Conservation (phyloP, 768 basidiomycete species). For the Boletus sp. region DNA sequence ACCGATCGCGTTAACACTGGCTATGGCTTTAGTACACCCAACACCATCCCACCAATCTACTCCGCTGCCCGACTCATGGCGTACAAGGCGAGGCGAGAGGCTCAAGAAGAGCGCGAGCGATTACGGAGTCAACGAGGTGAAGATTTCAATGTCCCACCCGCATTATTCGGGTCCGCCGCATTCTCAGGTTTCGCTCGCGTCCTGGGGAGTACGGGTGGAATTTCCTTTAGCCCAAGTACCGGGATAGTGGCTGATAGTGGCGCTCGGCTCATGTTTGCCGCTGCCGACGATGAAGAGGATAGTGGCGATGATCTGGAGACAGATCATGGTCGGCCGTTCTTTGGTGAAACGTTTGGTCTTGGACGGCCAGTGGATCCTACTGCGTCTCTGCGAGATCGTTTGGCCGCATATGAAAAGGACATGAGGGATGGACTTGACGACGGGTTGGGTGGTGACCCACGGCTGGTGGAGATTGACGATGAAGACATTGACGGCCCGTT, state of each 20-base stretch:
- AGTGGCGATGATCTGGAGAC: conserved; percentile 48
- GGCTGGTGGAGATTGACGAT: conserved; percentile 34
- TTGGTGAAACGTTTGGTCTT: conserved; percentile 46
- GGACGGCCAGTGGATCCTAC: conserved; percentile 52
- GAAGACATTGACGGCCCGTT: conserved; percentile 33
- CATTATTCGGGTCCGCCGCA: conserved; percentile 37
- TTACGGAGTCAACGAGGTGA: conserved; percentile 37
- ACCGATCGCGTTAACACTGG: conserved; percentile 73
- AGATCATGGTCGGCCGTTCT: conserved; percentile 42
- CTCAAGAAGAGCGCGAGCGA: conserved; percentile 49
- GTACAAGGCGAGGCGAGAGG: conserved; percentile 62
- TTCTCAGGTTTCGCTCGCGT: conserved; percentile 54
- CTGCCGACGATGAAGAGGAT: conserved; percentile 59
- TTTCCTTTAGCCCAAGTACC: conserved; percentile 60
- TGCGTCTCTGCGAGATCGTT: conserved; percentile 54
- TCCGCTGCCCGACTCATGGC: conserved; percentile 59
- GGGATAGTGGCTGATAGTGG: conserved; percentile 50
- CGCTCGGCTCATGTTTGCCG: conserved; percentile 56
- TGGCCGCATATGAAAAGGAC: conserved; percentile 63
- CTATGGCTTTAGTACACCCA: conserved; percentile 79
- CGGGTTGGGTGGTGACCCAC: conserved; percentile 18
- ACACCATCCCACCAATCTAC: conserved; percentile 73
- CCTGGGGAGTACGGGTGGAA: conserved; percentile 56
- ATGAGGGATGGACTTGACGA: conserved; percentile 37
- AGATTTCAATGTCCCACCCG: conserved; percentile 19